Conservation (phyloP, 2,329 filamentous ascomycete genomes). For the Pseudogymnoascus sp. region DNA sequence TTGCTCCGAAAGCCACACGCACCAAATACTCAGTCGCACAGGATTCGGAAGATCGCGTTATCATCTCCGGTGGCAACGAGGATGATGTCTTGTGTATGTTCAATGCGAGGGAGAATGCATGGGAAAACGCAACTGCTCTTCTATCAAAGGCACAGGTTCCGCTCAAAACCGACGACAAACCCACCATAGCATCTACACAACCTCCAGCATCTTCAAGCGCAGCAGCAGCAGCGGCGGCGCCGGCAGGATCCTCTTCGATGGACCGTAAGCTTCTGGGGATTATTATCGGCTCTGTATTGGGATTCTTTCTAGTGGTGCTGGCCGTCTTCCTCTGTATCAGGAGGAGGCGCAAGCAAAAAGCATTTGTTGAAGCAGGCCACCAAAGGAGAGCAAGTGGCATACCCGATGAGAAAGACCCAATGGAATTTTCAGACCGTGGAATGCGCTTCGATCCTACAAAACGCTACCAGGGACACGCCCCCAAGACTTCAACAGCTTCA, state of each 20-base stretch:
- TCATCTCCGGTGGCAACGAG: constrained; percentile 67
- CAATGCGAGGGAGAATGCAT: constrained; percentile 64
- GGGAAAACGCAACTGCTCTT: constrained; percentile 58
- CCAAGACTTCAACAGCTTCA: constrained; percentile 46
- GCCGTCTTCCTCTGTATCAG: constrained; percentile 60
- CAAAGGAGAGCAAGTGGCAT: constrained; percentile 36
- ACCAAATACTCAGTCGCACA: constrained; percentile 64
- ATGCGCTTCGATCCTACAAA: constrained; percentile 29
- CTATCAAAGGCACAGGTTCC: constrained; percentile 19
- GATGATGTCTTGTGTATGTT: constrained; percentile 68
- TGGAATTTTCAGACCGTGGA: constrained; percentile 39
- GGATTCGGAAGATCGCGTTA: constrained; percentile 55
- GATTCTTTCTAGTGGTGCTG: constrained; percentile 43
- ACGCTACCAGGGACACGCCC: constrained; percentile 41
- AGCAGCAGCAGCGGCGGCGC: constrained; percentile 28
- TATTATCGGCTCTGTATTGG: constrained; percentile 73
- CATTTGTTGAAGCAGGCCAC: constrained; percentile 40
- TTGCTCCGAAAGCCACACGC: constrained; percentile 58
- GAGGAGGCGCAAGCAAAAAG: constrained; percentile 49
- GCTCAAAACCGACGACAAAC: constrained; percentile 14
- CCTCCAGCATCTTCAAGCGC: constrained; percentile 25
- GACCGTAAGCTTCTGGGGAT: constrained; percentile 62
- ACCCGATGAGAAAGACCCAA: constrained; percentile 51
- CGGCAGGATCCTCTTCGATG: constrained; percentile 24
- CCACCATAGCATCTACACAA: constrained; percentile 26